Evolutionary conservation across 805 yeast species (phyloP).

Genomic region (Metschnikowia dekortorum): DNA sequence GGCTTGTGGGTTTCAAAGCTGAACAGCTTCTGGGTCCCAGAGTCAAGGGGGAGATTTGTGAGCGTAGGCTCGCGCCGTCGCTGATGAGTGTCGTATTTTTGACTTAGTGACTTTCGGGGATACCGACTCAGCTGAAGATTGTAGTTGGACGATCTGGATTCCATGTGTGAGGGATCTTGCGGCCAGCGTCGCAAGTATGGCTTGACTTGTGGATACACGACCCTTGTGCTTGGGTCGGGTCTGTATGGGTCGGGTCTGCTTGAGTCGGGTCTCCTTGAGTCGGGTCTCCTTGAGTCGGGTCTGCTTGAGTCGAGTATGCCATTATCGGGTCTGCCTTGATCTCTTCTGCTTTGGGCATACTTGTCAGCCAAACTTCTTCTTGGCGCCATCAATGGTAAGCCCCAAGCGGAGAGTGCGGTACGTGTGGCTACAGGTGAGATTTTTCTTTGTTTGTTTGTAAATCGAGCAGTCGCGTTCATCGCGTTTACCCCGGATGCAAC

Average conservation of each 20-base stretch:
- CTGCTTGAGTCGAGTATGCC: no score
- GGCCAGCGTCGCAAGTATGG: neutral
- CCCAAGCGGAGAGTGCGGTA: neutral
- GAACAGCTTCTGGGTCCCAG: no score
- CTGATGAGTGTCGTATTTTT: neutral
- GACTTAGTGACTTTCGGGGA: neutral
- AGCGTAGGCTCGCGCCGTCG: neutral
- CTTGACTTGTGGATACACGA: neutral
- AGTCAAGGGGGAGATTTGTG: neutral
- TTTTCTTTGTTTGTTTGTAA: conserved; percentile 2
- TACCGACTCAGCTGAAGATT: neutral
- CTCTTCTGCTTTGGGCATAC: conserved; percentile 10
- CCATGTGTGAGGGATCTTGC: neutral
- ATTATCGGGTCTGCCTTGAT: no score
- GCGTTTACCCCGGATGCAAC: conserved; percentile 1
- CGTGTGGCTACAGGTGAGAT: neutral
- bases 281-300: no score
- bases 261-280: no score
- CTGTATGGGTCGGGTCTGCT: no score
- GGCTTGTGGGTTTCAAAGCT: no score
- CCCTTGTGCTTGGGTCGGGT: no score
- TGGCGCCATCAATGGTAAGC: conserved; percentile 9
- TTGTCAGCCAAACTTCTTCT: conserved; percentile 15
- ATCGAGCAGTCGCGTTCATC: conserved; percentile 4
- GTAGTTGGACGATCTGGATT: neutral